phyloP scores from a whole-genome alignment of 805 yeast species.

The Barnettozyma sp. region DNA sequence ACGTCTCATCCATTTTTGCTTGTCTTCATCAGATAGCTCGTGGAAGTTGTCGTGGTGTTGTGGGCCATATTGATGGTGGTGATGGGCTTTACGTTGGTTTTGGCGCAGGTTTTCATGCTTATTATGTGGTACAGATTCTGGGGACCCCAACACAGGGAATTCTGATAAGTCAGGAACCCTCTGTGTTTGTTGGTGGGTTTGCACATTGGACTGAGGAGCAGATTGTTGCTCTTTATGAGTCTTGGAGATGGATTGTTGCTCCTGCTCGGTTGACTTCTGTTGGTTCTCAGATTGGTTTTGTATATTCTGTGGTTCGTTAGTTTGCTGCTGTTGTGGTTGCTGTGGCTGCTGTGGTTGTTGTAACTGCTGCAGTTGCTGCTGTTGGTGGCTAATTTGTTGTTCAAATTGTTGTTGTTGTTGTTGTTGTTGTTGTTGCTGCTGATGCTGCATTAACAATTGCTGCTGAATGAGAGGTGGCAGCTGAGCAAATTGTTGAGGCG shows the following conservation, averaged over 20 bases:
- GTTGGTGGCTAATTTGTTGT: constrained; percentile 11
- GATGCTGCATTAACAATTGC: constrained; percentile 24
- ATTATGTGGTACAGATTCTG: constrained; percentile 24
- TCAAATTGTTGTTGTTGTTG: constrained; percentile 18
- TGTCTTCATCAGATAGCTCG: constrained; percentile 63
- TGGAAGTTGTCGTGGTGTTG: constrained; percentile 27
- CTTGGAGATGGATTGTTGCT: constrained; percentile 3
- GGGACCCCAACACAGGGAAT: constrained; percentile 49
- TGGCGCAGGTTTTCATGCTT: constrained; percentile 13
- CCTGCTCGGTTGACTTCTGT: constrained; percentile 6
- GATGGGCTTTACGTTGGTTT: constrained; percentile 13
- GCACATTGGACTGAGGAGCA: constrained; percentile 22
- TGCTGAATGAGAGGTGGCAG: constrained; percentile 27
- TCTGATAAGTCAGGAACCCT: constrained; percentile 33
- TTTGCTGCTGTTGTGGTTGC: constrained; percentile 13
- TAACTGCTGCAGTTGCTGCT: constrained; percentile 16
- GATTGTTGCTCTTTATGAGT: constrained; percentile 11
- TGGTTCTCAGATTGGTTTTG: constrained; percentile 23
- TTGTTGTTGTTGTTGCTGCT: constrained; percentile 19
- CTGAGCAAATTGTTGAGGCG: constrained; percentile 23
- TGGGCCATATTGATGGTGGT: constrained; percentile 24
- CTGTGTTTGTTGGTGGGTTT: constrained; percentile 3
- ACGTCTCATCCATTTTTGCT: constrained; percentile 56
- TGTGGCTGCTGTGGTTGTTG: constrained; percentile 13
- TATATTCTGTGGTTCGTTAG: too few relatives aligned